These are phyloP conservation scores for Lecanosticta acicola DNA, from an alignment of 2,329 filamentous ascomycete genomes.

Conservation along the genomic window DNA sequence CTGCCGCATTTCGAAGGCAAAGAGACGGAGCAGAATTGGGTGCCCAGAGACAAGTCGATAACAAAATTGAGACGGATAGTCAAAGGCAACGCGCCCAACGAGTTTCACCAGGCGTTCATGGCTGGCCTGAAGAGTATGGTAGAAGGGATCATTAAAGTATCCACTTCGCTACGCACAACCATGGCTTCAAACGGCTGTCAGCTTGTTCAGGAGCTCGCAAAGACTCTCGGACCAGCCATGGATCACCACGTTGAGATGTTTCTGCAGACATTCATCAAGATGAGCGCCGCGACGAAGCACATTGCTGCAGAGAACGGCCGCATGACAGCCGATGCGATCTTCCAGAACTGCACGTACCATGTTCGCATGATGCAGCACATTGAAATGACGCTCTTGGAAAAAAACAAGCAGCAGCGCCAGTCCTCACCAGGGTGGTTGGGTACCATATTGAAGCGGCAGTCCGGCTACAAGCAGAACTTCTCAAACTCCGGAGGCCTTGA, in stretches of 20 bases:
- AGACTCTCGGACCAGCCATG: constrained; percentile 67
- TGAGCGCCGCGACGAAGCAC: constrained; percentile 85
- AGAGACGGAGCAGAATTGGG: constrained; percentile 88
- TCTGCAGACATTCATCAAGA: constrained; percentile 82
- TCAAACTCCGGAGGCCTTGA: constrained; percentile 82
- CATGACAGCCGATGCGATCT: constrained; percentile 69
- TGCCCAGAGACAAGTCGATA: constrained; percentile 75
- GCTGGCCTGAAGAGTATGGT: constrained; percentile 65
- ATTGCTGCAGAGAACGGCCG: constrained; percentile 83
- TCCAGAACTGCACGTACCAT: constrained; percentile 74
- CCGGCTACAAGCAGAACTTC: constrained; percentile 70
- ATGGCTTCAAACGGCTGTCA: constrained; percentile 80
- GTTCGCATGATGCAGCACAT: constrained; percentile 80
- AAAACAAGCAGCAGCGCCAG: constrained; percentile 80
- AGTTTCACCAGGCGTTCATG: constrained; percentile 68
- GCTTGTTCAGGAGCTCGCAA: constrained; percentile 77
- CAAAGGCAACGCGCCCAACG: constrained; percentile 74
- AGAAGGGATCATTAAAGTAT: constrained; percentile 82
- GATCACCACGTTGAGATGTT: constrained; percentile 87
- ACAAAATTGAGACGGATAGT: constrained; percentile 70
- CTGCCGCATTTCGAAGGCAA: constrained; percentile 73
- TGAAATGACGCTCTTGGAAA: constrained; percentile 77
- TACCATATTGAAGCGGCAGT: constrained; percentile 71
- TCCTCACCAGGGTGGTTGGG: constrained; percentile 79
- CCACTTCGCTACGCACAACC: constrained; percentile 80